Evolutionary conservation across 23 red algal genomes (phyloP), one percentile per base, ranked within the genome.

Genomic region (Gracilariopsis chorda): DNA sequence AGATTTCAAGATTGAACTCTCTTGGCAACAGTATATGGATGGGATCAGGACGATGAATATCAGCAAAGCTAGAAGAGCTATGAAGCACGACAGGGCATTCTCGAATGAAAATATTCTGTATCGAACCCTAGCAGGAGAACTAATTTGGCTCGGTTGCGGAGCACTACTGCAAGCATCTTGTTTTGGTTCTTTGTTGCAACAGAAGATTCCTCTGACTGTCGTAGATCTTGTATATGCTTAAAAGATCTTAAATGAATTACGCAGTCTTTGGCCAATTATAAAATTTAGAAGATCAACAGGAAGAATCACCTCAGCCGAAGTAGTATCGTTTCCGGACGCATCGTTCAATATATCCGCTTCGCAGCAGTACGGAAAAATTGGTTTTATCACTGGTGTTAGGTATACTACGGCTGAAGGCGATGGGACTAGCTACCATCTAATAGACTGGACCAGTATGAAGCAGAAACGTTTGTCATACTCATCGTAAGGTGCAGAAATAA

Each of bases 281-380:
- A n/a, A 19, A n/a, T n/a, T 16, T 55, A 16, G 51, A n/a, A 19
- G 51, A n/a, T n/a, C 51, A 55, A 16, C 0, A 55, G n/a, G n/a
- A 16, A 55, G n/a, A 55, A 55, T 19, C 51, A 19, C 16, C 0
- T 19, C 41, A 9, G 67, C 27, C 23, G 78, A 63, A 33, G 52
- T 82, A 4, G 48, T 82, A 17, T 59, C 45, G 2, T 82, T 82
- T 60, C 27, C 78, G 51, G 78, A 82, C 37, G 78, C 78, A 14
- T 53, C 78, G 44, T 82, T 59, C 37, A 82, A 58, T 55, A 36
- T 60, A 12, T 59, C 48, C 3, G 27, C 41, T 21, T 40, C 28
- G 24, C 48, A 59, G 78, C 20, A 3, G 25, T 43, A 82, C 45
- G 78, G 47, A 36, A 4, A 82, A 60, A 82, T 28, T 28, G 45